phyloP scores from a whole-genome alignment of 2,329 filamentous ascomycete genomes.

The Sarocladiaceae sp. region DNA sequence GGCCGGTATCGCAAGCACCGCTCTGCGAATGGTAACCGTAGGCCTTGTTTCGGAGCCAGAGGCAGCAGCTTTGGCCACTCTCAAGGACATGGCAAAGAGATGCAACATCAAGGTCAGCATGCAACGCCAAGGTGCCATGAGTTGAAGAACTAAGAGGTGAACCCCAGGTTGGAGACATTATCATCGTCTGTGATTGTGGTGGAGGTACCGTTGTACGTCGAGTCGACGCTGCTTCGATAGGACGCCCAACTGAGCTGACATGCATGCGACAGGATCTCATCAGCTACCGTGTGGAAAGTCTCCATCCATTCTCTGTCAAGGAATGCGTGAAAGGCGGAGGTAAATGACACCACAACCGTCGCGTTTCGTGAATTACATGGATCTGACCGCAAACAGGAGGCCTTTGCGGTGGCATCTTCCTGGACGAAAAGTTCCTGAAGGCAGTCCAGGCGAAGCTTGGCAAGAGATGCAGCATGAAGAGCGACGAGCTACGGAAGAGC shows the following conservation, averaged over 20 bases:
- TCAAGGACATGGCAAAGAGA: slow-evolving; percentile 21
- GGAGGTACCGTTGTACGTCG: slow-evolving; percentile 28
- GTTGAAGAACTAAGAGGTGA: too few relatives aligned
- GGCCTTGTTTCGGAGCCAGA: slow-evolving; percentile 37
- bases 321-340: slow-evolving; percentile 34
- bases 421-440: slow-evolving; percentile 29
- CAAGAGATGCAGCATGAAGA: background rate
- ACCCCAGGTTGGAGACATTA: background rate
- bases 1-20: slow-evolving; percentile 26
- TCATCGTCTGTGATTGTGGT: slow-evolving; percentile 30
- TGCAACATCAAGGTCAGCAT: background rate
- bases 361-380: background rate
- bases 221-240: background rate
- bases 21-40: slow-evolving; percentile 15
- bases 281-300: slow-evolving; percentile 24
- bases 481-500: too few relatives aligned
- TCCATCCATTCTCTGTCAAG: slow-evolving; percentile 21
- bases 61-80: slow-evolving; percentile 33
- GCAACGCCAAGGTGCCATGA: too few relatives aligned
- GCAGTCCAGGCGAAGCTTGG: slow-evolving; percentile 17
- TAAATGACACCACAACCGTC: background rate
- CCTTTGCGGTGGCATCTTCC: slow-evolving; percentile 33
- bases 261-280: slow-evolving; percentile 31
- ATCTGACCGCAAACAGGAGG: slow-evolving; percentile 20
- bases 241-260: background rate